These are phyloP conservation scores for Trichoderma hamatum DNA, from an alignment of 2,329 filamentous ascomycete species.

Conservation along the genomic window DNA sequence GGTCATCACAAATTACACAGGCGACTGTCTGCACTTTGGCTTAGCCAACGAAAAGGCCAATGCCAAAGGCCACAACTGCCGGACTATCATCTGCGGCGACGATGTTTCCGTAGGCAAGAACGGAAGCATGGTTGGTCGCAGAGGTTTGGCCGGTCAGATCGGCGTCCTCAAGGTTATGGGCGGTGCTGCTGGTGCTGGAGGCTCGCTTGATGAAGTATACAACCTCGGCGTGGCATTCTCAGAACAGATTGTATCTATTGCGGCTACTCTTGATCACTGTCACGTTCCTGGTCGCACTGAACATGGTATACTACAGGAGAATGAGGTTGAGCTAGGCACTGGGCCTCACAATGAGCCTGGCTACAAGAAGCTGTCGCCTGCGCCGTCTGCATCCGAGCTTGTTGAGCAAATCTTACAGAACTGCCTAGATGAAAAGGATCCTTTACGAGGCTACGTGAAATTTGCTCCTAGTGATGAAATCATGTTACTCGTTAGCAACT, in stretches of 20 bases:
- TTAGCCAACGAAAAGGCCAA: constrained; percentile 61
- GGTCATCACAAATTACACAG: constrained; percentile 67
- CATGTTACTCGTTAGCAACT: constrained; percentile 61
- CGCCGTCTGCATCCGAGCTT: constrained; percentile 52
- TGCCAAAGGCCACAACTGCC: constrained; percentile 56
- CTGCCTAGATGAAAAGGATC: constrained; percentile 61
- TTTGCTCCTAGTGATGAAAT: constrained; percentile 53
- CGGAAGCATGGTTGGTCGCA: constrained; percentile 60
- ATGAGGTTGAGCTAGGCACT: constrained; percentile 66
- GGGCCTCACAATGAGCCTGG: constrained; percentile 70
- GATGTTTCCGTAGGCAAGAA: constrained; percentile 65
- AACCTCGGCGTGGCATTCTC: constrained; percentile 54
- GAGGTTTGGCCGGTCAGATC: constrained; percentile 65
- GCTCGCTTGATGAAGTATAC: constrained; percentile 54
- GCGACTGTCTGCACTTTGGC: constrained; percentile 65
- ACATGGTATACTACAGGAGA: constrained; percentile 50
- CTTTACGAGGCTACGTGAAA: constrained; percentile 53
- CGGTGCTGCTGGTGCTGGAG: constrained; percentile 52
- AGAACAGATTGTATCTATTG: constrained; percentile 58
- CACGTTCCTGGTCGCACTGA: constrained; percentile 58
- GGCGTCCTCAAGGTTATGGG: constrained; percentile 62
- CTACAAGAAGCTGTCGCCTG: constrained; percentile 58
- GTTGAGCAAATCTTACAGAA: constrained; percentile 61
- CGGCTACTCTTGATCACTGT: constrained; percentile 63
- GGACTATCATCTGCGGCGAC: constrained; percentile 64